A percentile compares a stretch with the other conserved stretches of the same genome.
Conservation (phyloP, 768 basidiomycete species). For the Mycena floridula region DNA sequence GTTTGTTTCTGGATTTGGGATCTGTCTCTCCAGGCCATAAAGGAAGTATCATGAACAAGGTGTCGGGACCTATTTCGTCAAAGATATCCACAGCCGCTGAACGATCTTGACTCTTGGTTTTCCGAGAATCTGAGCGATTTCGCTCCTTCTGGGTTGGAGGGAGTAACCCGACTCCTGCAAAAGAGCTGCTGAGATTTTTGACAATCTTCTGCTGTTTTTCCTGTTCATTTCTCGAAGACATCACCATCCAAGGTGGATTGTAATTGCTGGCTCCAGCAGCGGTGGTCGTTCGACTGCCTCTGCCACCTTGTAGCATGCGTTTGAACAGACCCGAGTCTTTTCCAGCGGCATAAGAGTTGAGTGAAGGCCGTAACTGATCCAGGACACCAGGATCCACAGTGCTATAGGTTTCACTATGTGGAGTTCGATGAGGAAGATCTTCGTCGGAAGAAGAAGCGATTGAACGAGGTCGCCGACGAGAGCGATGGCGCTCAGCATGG, state of each 20-base stretch:
- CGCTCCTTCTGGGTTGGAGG: constrained; percentile 41
- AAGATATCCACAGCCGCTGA: constrained; percentile 37
- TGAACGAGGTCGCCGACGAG: not conserved
- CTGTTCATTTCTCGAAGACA: constrained; percentile 56
- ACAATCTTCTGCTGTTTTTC: constrained; percentile 67
- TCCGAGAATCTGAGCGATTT: constrained; percentile 14
- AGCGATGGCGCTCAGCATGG: not conserved
- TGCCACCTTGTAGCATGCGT: not conserved
- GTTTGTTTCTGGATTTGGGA: constrained; percentile 23
- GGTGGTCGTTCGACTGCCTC: not conserved
- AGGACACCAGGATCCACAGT: constrained; percentile 33
- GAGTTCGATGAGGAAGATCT: constrained; percentile 40
- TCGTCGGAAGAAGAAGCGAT: constrained; percentile 14
- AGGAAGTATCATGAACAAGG: constrained; percentile 78
- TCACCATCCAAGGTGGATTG: constrained; percentile 55
- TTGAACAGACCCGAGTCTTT: not conserved
- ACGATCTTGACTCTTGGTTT: constrained; percentile 22
- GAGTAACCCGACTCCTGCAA: constrained; percentile 74
- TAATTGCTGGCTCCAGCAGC: constrained; percentile 12
- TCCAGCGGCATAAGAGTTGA: not conserved
- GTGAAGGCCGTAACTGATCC: not conserved
- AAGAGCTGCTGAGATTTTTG: constrained; percentile 65
- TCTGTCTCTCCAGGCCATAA: constrained; percentile 80
- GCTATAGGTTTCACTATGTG: constrained; percentile 58
- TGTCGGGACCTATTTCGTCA: constrained; percentile 57